phyloP scores from a whole-genome alignment of 306 rosid genomes.

The Prinsepia uniflora region DNA sequence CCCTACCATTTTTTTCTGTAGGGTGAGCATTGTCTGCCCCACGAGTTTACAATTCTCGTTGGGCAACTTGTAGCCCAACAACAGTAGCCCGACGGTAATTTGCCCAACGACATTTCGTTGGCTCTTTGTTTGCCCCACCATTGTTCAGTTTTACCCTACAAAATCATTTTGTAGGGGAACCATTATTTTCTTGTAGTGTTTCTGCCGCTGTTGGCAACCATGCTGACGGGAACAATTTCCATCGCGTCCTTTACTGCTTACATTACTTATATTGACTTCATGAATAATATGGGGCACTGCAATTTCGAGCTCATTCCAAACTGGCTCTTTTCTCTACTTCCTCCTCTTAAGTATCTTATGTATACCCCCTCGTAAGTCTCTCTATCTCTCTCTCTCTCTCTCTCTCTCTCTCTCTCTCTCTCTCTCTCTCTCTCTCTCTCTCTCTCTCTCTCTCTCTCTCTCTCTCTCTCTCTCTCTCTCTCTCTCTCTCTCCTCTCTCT shows the following conservation, averaged over 20 bases:
- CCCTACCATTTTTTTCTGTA: no score
- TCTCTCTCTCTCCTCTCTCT: background rate
- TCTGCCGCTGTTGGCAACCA: slow-evolving; percentile 24
- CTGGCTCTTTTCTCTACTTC: slow-evolving; percentile 35
- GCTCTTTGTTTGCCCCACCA: no score
- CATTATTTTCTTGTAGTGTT: background rate
- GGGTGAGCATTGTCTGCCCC: no score
- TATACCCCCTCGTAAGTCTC: slow-evolving; percentile 40
- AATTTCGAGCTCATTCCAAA: slow-evolving; percentile 43
- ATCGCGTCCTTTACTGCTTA: slow-evolving; percentile 7
- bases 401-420: no score
- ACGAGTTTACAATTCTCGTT: no score
- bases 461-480: background rate
- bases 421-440: no score
- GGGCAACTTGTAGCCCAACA: no score
- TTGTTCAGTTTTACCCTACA: no score
- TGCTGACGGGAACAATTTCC: slow-evolving; percentile 17
- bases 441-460: no score
- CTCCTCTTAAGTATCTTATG: slow-evolving; percentile 43
- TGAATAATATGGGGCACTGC: slow-evolving; percentile 57
- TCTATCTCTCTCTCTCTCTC: background rate
- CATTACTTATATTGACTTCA: slow-evolving; percentile 31
- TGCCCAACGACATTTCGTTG: no score
- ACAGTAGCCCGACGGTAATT: no score
- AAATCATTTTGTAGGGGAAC: no score